Evolutionary conservation across 2,329 filamentous ascomycete species (phyloP), one percentile per base, ranked within the genome.

Genomic region (Dothidotthia symphoricarpi): DNA sequence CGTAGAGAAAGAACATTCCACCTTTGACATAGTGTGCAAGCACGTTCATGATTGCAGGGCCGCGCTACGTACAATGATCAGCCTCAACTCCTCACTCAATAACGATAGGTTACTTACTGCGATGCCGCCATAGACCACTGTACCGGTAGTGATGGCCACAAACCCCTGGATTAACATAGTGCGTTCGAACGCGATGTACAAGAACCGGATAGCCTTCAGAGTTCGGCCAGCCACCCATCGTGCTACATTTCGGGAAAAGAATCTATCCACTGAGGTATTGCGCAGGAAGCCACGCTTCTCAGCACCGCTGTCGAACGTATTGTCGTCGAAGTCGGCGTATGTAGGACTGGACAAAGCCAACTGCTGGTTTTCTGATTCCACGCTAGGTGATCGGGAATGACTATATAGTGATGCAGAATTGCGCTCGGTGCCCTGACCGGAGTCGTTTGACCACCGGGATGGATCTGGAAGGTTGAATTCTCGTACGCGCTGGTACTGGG

Each of bases 21-120:
- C 91, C 91, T 65, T 97, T 97, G 65, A 96, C 82, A 72, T 88
- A 95, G 62, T 97, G 91, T 6, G 91, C 91, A 28, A 96, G 75
- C 2, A 91, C 88, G 52, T 83, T 90, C 72, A 91, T 94, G 40
- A 96, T 72, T 3, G 74, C 74, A 15, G 66, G 65, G 4, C 78
- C 84, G 63, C 85, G 82, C 85, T 89, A 49, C 14, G 24, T 9
- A 15, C 14, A 19, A 16, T 17, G 19, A 9, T 22, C 9, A 22
- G 19, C 24, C 16, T 34, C 51, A 24, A 55, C 36, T 14, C n/a
- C 27, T 10, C 13, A 31, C 36, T 32, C 24, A 32, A 8, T 12
- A 3, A 14, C 10, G 22, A 16, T 34, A 37, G 15, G 16, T 25
- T 10, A 76, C 86, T 77, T 75, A 90, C 86, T 64, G 93, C 93